A percentile compares a stretch with the other conserved stretches of the same genome.
phyloP scores from a whole-genome alignment of 1,284 basidiomycete genomes.

The Marasmius fiardii region DNA sequence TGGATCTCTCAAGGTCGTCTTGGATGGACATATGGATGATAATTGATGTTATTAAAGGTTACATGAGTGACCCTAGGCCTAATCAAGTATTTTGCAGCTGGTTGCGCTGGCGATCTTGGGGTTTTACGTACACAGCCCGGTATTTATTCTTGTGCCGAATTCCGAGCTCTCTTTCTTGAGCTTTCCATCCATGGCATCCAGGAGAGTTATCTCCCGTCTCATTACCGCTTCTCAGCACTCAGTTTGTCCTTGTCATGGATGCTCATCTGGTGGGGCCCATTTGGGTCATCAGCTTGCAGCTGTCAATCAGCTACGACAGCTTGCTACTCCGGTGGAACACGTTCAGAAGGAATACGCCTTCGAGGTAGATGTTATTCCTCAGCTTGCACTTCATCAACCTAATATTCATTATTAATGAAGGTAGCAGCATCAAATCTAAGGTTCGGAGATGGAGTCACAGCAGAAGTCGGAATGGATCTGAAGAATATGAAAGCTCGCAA shows the following conservation, averaged over 20 bases:
- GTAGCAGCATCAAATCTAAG: conserved; percentile 89
- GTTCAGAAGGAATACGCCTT: conserved; percentile 94
- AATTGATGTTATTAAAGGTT: too few relatives aligned
- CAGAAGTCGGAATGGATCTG: conserved; percentile 92
- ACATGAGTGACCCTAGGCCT: too few relatives aligned
- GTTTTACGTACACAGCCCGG: neutral
- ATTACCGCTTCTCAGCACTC: conserved; percentile 71
- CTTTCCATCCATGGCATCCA: conserved; percentile 47
- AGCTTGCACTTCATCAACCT: neutral
- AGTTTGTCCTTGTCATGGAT: conserved; percentile 75
- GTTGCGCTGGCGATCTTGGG: neutral
- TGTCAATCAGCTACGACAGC: conserved; percentile 61
- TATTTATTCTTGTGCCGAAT: neutral
- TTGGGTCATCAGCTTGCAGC: conserved; percentile 42
- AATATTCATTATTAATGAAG: conserved; percentile 33
- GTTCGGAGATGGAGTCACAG: conserved; percentile 87
- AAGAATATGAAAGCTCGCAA: conserved; percentile 87
- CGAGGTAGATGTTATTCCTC: conserved; percentile 58
- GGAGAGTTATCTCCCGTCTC: conserved; percentile 62
- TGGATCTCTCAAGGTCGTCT: too few relatives aligned
- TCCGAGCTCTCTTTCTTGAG: conserved; percentile 1
- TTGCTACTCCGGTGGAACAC: conserved; percentile 82
- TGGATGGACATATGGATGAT: too few relatives aligned
- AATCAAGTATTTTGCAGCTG: too few relatives aligned
- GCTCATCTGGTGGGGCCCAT: conserved; percentile 37